A percentile compares a stretch with the other conserved stretches of the same genome.
Conservation (phyloP, 495 filamentous ascomycete species). For the Endocarpon pusillum region DNA sequence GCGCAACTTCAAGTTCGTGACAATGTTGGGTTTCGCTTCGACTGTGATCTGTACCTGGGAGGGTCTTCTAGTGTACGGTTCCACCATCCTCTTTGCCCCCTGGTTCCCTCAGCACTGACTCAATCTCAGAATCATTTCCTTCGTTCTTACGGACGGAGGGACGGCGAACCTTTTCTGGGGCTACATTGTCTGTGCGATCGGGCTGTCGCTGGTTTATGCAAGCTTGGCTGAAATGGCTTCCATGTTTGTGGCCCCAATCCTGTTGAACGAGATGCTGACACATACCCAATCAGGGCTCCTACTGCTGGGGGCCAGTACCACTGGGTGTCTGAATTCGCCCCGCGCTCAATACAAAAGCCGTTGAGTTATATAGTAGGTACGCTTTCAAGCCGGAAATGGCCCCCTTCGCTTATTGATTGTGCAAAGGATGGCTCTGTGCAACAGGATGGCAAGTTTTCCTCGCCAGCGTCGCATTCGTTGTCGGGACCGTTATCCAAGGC, state of each 20-base stretch:
- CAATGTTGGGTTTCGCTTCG: constrained; percentile 33
- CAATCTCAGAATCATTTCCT: no score
- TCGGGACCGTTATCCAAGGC: constrained; percentile 25
- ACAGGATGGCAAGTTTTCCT: constrained; percentile 28
- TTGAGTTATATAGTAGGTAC: constrained; percentile 31
- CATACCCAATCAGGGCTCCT: constrained; percentile 20
- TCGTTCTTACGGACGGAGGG: constrained; percentile 36
- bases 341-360: constrained; percentile 19
- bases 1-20: constrained; percentile 33
- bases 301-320: constrained; percentile 36
- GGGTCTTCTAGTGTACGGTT: constrained; percentile 30
- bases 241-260: constrained; percentile 11
- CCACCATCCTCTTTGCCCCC: no score
- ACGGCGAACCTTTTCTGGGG: constrained; percentile 40
- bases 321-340: constrained; percentile 35
- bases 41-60: constrained; percentile 36
- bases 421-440: constrained; percentile 26
- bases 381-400: constrained; percentile 1
- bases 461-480: constrained; percentile 24
- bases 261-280: neutral
- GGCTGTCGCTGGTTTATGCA: constrained; percentile 21
- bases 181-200: constrained; percentile 29
- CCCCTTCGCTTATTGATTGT: neutral
- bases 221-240: constrained; percentile 26
- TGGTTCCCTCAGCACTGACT: no score